Evolutionary conservation across 768 basidiomycete species (phyloP), one percentile per base, ranked within the genome.

Genomic region (Clavulina sp.): DNA sequence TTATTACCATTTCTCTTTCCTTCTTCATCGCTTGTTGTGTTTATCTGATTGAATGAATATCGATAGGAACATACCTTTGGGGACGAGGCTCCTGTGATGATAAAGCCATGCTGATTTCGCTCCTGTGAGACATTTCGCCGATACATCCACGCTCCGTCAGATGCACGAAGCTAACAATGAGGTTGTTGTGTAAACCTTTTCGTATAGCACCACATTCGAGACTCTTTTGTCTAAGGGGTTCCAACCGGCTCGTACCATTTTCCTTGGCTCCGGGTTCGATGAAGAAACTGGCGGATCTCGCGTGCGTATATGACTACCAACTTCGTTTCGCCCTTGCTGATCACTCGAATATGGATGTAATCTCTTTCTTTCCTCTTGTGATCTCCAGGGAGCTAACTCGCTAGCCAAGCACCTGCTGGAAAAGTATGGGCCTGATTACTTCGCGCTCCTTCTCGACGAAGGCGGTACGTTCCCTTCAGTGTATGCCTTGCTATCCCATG

Each of bases 391-490:
- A 4, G 74, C 76, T 0, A 52, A 54, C 0, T 53, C 59, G 2
- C 65, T 78, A n/a, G 65, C 65, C 0, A 30, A 60, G 3, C 61
- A 66, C 38, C 2, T 41, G n/a, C 63, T 95, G 46, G 57, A 70
- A 2, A 70, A 68, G 18, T 91, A 84, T 60, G 89, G 88, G 33
- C 61, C 73, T 53, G 64, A 87, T 59, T 73, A 75, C 3, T 77
- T 87, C 60, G 77, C 83, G 0, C 70, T 93, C 60, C 63, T 95
- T 41, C 70, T 96, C 30, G 92, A 96, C 60, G 92, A 96, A 69
- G 89, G 91, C 30, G 76, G 85, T 78, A 62, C 59, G 68, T 48
- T 47, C 28, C 41, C 49, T 62, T 41, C 16, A 16, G 18, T 9
- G 23, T 23, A 0, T 56, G 54, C 50, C 9, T 36, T n/a, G n/a